A percentile compares a stretch with the other conserved stretches of the same genome.
These are phyloP conservation scores for Fusarium nematophilum DNA, from an alignment of 2,329 filamentous ascomycete species.

Conservation along the genomic window DNA sequence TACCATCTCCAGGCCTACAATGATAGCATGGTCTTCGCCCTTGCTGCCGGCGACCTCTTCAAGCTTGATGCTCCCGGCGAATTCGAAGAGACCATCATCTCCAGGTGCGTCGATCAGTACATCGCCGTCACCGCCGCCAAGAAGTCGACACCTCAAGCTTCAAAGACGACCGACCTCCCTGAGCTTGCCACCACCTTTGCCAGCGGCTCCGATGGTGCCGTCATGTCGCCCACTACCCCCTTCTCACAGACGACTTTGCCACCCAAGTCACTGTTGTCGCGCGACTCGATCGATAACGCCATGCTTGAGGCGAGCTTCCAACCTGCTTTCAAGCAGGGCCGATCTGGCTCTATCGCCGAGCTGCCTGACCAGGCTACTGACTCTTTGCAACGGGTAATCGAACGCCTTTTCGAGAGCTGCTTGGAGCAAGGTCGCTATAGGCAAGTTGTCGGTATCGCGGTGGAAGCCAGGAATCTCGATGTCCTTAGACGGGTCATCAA, in stretches of 20 bases:
- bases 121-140: slow-evolving; percentile 76
- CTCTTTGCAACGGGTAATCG: slow-evolving; percentile 84
- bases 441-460: slow-evolving; percentile 95
- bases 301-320: slow-evolving; percentile 70
- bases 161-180: slow-evolving; percentile 64
- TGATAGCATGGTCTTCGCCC: slow-evolving; percentile 98
- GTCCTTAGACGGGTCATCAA: slow-evolving; percentile 89
- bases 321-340: slow-evolving; percentile 63
- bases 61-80: slow-evolving; percentile 91
- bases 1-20: slow-evolving; percentile 99
- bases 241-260: slow-evolving; percentile 95
- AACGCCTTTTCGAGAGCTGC: slow-evolving; percentile 91
- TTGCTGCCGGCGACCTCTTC: slow-evolving; percentile 94
- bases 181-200: slow-evolving; percentile 85
- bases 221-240: slow-evolving; percentile 90
- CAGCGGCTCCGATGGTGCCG: slow-evolving; percentile 74
- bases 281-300: slow-evolving; percentile 75
- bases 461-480: slow-evolving; percentile 92
- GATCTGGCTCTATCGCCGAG: slow-evolving; percentile 71
- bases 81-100: slow-evolving; percentile 99
- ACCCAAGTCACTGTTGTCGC: slow-evolving; percentile 93
- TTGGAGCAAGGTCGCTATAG: slow-evolving; percentile 87
- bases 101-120: slow-evolving; percentile 98
- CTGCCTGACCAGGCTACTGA: slow-evolving; percentile 77
- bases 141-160: slow-evolving; percentile 57